Conservation (phyloP, 208 protist species). For the Trypanosoma avium region DNA sequence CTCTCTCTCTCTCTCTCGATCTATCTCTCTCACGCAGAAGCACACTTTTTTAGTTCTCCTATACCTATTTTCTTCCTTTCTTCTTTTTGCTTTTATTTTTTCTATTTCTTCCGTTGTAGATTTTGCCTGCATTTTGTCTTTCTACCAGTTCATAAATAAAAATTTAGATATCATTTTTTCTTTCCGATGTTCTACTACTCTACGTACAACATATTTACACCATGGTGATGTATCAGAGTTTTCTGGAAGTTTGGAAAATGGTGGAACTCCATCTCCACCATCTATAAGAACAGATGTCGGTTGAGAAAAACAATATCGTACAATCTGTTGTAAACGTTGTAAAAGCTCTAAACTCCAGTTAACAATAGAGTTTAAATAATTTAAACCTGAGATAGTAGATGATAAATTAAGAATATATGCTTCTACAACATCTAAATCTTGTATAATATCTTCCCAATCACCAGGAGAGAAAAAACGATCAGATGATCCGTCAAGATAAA, state of each 20-base stretch:
- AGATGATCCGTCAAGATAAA: slow-evolving; percentile 37
- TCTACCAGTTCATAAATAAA: no score
- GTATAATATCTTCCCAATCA: slow-evolving; percentile 38
- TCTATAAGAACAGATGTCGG: slow-evolving; percentile 41
- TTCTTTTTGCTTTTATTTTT: no score
- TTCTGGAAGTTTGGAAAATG: slow-evolving; percentile 46
- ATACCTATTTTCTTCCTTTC: no score
- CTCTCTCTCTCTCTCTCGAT: no score
- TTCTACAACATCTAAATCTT: slow-evolving; percentile 39
- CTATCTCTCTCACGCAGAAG: no score
- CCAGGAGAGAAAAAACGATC: slow-evolving; percentile 40
- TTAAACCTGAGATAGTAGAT: neutral
- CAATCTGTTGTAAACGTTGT: slow-evolving; percentile 41
- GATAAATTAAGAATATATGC: slow-evolving; percentile 27
- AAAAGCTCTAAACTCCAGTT: slow-evolving; percentile 25
- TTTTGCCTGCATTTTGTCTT: no score
- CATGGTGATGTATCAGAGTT: slow-evolving; percentile 51
- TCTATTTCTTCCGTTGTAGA: no score
- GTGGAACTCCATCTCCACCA: slow-evolving; percentile 54
- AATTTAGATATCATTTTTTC: slow-evolving; percentile 39
- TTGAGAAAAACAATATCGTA: slow-evolving; percentile 58
- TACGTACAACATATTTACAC: slow-evolving; percentile 61
- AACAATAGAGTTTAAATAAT: neutral
- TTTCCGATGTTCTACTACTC: slow-evolving; percentile 50
- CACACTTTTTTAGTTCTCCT: no score